Conservation (phyloP, 2,329 filamentous ascomycete species). For the Pestalotiopsis sp. region DNA sequence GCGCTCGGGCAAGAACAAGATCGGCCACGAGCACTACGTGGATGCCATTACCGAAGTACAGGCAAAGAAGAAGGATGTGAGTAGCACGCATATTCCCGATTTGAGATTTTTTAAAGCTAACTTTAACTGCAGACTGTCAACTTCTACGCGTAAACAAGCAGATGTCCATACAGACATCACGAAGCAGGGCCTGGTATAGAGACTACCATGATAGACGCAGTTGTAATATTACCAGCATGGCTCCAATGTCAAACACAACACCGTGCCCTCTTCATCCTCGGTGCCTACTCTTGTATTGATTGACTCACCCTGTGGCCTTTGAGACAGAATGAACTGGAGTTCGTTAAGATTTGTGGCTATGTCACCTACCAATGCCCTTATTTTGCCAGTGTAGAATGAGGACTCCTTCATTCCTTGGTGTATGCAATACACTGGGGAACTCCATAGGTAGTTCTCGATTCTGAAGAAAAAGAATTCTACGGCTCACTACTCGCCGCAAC, state of each 20-base stretch:
- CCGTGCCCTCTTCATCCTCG: neutral
- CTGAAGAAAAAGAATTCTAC: constrained; percentile 9
- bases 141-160: constrained; percentile 40
- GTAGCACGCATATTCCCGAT: constrained; percentile 28
- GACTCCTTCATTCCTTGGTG: neutral
- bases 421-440: constrained; percentile 9
- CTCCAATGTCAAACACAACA: neutral
- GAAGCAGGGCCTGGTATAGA: constrained; percentile 20
- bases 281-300: neutral
- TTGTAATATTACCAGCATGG: constrained; percentile 10
- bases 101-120: constrained; percentile 25
- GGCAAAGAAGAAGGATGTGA: constrained; percentile 89
- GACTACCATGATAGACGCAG: constrained; percentile 22
- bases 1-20: constrained; percentile 91
- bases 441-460: constrained; percentile 12
- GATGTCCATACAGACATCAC: neutral
- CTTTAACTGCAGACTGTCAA: constrained; percentile 51
- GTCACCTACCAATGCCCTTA: neutral
- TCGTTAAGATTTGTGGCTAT: neutral
- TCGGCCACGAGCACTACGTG: constrained; percentile 97
- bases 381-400: neutral
- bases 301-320: neutral
- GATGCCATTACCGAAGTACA: constrained; percentile 97
- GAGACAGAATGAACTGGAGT: neutral
- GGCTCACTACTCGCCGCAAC: constrained; percentile 11